Conservation (phyloP, 345 rosid genomes). For the Zanthoxylum bungeanum region DNA sequence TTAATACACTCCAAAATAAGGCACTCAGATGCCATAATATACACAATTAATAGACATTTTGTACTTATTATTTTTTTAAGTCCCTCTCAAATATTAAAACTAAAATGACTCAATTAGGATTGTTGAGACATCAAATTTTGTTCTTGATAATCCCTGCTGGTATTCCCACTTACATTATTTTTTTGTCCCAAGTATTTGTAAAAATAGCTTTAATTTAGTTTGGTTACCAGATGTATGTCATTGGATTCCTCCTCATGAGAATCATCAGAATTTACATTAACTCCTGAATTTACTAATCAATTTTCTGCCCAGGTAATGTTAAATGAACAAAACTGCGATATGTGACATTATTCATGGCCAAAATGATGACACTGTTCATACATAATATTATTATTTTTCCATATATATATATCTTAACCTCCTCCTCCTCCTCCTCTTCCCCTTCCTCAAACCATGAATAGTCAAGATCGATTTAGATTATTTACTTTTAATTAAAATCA, state of each 20-base stretch:
- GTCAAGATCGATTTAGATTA: neutral
- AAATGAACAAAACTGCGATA: no score
- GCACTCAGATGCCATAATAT: neutral
- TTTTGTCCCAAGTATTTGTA: constrained; percentile 32
- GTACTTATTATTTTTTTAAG: neutral
- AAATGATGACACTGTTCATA: no score
- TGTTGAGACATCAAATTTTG: neutral
- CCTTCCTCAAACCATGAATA: neutral
- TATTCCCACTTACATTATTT: constrained; percentile 26
- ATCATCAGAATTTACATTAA: constrained; percentile 13
- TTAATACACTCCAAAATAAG: no score
- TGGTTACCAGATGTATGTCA: constrained; percentile 13
- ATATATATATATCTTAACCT: no score
- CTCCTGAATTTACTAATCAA: neutral
- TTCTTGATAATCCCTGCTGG: constrained; percentile 1
- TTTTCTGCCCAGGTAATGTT: neutral
- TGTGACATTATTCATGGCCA: no score
- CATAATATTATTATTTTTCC: no score
- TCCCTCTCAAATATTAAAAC: neutral
- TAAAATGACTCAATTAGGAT: neutral
- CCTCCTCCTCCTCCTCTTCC: no score
- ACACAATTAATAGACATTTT: neutral
- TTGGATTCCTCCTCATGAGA: constrained; percentile 35
- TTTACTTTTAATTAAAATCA: neutral
- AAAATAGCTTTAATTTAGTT: no score